Percentiles rank a stretch among this genome's conserved stretches.
Evolutionary conservation across 768 basidiomycete species (phyloP).

Genomic region (Serpula lacrymans): DNA sequence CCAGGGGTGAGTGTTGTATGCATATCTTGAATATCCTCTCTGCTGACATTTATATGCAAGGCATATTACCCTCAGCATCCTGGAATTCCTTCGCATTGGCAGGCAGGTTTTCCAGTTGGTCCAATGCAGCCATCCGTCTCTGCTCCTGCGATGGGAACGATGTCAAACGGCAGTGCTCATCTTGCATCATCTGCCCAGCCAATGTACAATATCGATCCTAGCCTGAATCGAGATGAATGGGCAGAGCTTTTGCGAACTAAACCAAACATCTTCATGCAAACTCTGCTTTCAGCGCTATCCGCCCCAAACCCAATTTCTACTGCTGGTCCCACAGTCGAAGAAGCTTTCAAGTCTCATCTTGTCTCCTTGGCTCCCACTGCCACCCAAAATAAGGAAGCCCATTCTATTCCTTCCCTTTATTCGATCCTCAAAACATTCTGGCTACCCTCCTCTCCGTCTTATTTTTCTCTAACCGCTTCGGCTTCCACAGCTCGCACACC

Average conservation of each 20-base stretch:
- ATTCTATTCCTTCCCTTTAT: conserved; percentile 67
- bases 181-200: conserved; percentile 18
- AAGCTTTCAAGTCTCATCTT: conserved; percentile 77
- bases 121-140: conserved; percentile 23
- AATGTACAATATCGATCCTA: conserved; percentile 45
- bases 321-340: conserved; percentile 64
- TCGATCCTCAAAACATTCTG: conserved; percentile 81
- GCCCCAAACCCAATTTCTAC: conserved; percentile 62
- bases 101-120: conserved; percentile 24
- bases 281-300: conserved; percentile 54
- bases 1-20: conserved; percentile 20
- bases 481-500: conserved; percentile 64
- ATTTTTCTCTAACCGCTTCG: conserved; percentile 74
- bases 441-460: conserved; percentile 75
- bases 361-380: conserved; percentile 54
- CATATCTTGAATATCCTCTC: neutral
- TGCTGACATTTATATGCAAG: conserved; percentile 12
- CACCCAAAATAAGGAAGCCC: conserved; percentile 38
- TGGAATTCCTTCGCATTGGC: conserved; percentile 24
- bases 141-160: conserved; percentile 31
- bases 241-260: conserved; percentile 52
- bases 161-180: conserved; percentile 14
- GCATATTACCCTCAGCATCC: conserved; percentile 31
- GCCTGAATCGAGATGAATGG: conserved; percentile 62
- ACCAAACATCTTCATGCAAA: conserved; percentile 53